phyloP scores from a whole-genome alignment of 345 rosid genomes.

The Populus tremula region DNA sequence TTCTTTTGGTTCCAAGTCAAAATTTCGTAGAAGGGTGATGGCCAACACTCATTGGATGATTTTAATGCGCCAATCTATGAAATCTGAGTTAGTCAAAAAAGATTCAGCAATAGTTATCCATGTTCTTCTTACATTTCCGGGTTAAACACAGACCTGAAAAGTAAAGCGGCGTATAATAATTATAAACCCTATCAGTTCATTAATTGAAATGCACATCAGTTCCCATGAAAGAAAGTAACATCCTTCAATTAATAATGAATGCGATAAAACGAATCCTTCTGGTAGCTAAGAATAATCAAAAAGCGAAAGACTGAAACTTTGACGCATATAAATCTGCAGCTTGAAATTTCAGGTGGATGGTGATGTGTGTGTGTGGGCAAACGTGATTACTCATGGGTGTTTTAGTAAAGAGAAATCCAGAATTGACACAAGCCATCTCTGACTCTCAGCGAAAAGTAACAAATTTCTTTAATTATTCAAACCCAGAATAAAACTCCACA shows the following conservation, averaged over 20 bases:
- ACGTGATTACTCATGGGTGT: not conserved
- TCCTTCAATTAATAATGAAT: not conserved
- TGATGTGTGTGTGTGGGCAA: not conserved
- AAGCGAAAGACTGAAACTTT: not conserved
- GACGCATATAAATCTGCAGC: not conserved
- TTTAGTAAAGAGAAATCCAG: not conserved
- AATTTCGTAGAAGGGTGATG: slow-evolving; percentile 17
- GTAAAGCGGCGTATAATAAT: not conserved
- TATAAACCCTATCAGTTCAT: not conserved
- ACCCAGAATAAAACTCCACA: not conserved
- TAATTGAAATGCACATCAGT: not conserved
- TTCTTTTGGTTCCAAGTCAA: slow-evolving; percentile 20
- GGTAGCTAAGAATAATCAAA: not conserved
- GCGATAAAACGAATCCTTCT: not conserved
- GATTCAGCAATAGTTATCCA: slow-evolving; percentile 10
- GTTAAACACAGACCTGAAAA: slow-evolving; percentile 14
- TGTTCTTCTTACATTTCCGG: slow-evolving; percentile 21
- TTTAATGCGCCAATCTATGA: slow-evolving; percentile 4
- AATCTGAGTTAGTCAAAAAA: slow-evolving; percentile 10
- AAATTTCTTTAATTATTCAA: not conserved
- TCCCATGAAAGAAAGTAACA: not conserved
- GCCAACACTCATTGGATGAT: slow-evolving; percentile 23
- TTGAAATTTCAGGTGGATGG: not conserved
- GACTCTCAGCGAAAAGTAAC: not conserved
- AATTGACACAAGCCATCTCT: not conserved